These are phyloP conservation scores for Immersiporthe knoxdaviesiana DNA, from an alignment of 2,329 filamentous ascomycete genomes.

Conservation along the genomic window DNA sequence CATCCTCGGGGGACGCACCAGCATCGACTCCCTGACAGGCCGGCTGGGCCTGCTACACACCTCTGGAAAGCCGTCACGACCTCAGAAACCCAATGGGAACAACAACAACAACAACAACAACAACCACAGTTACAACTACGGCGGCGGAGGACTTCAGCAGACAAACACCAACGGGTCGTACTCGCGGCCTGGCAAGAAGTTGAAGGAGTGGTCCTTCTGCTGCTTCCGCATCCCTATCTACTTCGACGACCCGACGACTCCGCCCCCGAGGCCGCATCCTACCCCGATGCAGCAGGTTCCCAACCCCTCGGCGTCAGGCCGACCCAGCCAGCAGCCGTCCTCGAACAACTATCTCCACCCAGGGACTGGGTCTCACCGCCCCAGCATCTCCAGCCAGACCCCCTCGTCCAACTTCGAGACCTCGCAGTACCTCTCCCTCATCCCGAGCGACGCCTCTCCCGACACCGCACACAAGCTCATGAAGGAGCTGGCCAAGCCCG, in stretches of 20 bases:
- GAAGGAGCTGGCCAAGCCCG: slow-evolving; percentile 74
- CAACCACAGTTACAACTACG: slow-evolving; percentile 14
- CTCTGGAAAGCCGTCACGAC: slow-evolving; percentile 35
- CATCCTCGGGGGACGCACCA: slow-evolving; percentile 68
- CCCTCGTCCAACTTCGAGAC: slow-evolving; percentile 41
- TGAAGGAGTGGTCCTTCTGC: slow-evolving; percentile 46
- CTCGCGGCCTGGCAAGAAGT: slow-evolving; percentile 34
- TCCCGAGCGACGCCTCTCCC: slow-evolving; percentile 69
- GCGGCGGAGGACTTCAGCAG: slow-evolving; percentile 25
- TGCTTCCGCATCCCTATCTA: slow-evolving; percentile 55
- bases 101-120: slow-evolving; percentile 25
- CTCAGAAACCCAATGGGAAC: slow-evolving; percentile 27
- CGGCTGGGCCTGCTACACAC: slow-evolving; percentile 76
- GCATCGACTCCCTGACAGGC: slow-evolving; percentile 85
- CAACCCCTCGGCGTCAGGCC: slow-evolving; percentile 25
- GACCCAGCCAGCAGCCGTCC: slow-evolving; percentile 36
- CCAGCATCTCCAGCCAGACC: slow-evolving; percentile 30
- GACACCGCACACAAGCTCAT: slow-evolving; percentile 72
- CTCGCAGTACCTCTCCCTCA: slow-evolving; percentile 63
- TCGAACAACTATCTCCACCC: slow-evolving; percentile 37
- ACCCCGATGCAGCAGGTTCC: slow-evolving; percentile 46
- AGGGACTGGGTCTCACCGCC: slow-evolving; percentile 36
- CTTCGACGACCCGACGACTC: slow-evolving; percentile 43
- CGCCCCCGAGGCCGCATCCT: slow-evolving; percentile 50
- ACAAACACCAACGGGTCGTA: slow-evolving; percentile 31